phyloP scores from a whole-genome alignment of 2,329 filamentous ascomycete genomes.

The Diaporthe helianthi region DNA sequence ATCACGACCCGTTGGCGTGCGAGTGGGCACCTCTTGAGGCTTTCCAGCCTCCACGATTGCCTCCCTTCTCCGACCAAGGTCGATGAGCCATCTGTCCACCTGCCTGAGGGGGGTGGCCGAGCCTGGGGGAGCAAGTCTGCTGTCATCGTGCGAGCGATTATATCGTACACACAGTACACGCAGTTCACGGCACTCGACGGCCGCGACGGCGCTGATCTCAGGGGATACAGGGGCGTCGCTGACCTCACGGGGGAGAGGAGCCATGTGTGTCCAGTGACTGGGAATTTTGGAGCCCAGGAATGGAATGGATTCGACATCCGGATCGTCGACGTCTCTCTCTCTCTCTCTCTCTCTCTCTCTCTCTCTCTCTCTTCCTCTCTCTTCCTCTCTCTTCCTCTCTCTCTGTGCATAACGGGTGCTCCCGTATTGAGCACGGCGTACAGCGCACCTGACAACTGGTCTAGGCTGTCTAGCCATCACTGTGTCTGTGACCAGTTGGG shows the following conservation, averaged over 20 bases:
- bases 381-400: no score
- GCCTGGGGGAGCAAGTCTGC: background rate
- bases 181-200: constrained; percentile 19
- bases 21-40: background rate
- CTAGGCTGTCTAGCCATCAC: background rate
- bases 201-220: constrained; percentile 31
- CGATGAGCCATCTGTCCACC: background rate
- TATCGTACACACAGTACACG: constrained; percentile 5
- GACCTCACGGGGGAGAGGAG: constrained; percentile 25
- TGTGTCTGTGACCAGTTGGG: constrained; percentile 6
- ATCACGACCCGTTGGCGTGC: constrained; percentile 16
- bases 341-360: no score
- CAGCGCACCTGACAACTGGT: constrained; percentile 12
- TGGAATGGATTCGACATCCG: constrained; percentile 33
- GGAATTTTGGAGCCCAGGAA: constrained; percentile 16
- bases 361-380: no score
- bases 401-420: constrained; percentile 28
- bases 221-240: constrained; percentile 21
- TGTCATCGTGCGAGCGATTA: constrained; percentile 19
- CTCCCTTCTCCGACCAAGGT: background rate
- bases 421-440: constrained; percentile 10
- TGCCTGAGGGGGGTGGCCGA: background rate
- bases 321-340: constrained; percentile 27
- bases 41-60: background rate
- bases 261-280: constrained; percentile 31